Evolutionary conservation across 2,329 filamentous ascomycete genomes (phyloP).

Genomic region (Diaporthe citrichinensis): DNA sequence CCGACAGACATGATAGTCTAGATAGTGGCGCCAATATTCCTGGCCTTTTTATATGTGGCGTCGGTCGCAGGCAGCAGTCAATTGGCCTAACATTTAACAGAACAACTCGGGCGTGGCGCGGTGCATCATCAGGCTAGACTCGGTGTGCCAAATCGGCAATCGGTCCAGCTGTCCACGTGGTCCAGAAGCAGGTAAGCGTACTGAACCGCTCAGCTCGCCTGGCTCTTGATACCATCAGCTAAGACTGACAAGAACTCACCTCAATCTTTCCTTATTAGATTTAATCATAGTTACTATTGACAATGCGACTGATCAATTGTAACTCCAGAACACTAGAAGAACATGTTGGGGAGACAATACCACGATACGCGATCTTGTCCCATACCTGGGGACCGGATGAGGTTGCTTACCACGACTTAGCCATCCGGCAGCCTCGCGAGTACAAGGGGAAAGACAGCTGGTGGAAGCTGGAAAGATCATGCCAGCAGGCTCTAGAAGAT

Average conservation of each 20-base stretch:
- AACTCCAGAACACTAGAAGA: constrained; percentile 9
- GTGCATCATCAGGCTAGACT: neutral
- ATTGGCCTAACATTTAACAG: neutral
- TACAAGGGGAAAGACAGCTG: constrained; percentile 19
- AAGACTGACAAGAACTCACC: too few species aligned
- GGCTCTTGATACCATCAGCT: neutral
- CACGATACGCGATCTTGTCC: constrained; percentile 46
- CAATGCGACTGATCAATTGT: constrained; percentile 34
- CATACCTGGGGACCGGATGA: constrained; percentile 47
- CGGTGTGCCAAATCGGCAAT: constrained; percentile 17
- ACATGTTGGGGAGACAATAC: constrained; percentile 29
- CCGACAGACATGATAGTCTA: neutral
- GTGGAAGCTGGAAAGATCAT: constrained; percentile 19
- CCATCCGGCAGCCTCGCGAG: constrained; percentile 1
- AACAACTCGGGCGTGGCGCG: neutral
- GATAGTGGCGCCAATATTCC: neutral
- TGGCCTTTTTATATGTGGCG: neutral
- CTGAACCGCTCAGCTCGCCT: neutral
- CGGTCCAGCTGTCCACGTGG: neutral
- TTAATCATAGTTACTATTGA: neutral
- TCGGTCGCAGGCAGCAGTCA: neutral
- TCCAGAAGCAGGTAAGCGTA: neutral
- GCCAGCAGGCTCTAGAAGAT: constrained; percentile 19
- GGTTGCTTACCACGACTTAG: constrained; percentile 41
- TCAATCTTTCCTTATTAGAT: neutral